phyloP scores from a whole-genome alignment of 495 filamentous ascomycete genomes.

The Tetracladium marchalianum region DNA sequence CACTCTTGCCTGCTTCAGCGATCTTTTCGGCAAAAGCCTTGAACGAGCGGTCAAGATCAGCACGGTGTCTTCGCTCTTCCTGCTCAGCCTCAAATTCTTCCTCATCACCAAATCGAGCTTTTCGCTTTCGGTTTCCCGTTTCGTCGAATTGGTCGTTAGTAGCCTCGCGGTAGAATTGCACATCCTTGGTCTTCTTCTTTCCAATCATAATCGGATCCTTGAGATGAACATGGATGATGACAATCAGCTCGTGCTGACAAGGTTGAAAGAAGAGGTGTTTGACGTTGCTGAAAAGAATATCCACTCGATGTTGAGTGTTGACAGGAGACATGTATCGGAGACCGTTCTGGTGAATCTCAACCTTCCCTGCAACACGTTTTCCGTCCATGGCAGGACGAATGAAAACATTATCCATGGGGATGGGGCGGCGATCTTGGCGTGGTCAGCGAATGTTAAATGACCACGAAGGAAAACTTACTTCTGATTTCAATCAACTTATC shows the following conservation, averaged over 20 bases:
- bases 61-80: conserved; percentile 83
- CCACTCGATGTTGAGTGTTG: conserved; percentile 69
- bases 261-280: conserved; percentile 99
- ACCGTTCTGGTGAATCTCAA: conserved; percentile 98
- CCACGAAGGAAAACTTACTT: conserved; percentile 41
- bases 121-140: conserved; percentile 93
- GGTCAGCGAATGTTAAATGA: conserved; percentile 23
- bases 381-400: conserved; percentile 91
- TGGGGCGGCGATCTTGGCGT: conserved; percentile 67
- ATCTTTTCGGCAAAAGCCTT: conserved; percentile 97
- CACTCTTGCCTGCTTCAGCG: conserved; percentile 78
- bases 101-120: conserved; percentile 97
- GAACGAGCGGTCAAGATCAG: conserved; percentile 89
- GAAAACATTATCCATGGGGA: conserved; percentile 80
- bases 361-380: conserved; percentile 87
- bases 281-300: conserved; percentile 96
- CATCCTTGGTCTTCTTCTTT: conserved; percentile 97
- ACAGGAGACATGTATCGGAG: conserved; percentile 89
- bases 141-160: conserved; percentile 99
- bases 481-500: conserved; percentile 89
- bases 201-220: conserved; percentile 98
- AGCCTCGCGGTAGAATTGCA: conserved; percentile 97
- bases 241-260: conserved; percentile 88
- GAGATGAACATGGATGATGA: conserved; percentile 95
- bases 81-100: conserved; percentile 99